A percentile compares a stretch with the other conserved stretches of the same genome.
Conservation (phyloP, 306 rosid species). For the Fagus sylvatica region DNA sequence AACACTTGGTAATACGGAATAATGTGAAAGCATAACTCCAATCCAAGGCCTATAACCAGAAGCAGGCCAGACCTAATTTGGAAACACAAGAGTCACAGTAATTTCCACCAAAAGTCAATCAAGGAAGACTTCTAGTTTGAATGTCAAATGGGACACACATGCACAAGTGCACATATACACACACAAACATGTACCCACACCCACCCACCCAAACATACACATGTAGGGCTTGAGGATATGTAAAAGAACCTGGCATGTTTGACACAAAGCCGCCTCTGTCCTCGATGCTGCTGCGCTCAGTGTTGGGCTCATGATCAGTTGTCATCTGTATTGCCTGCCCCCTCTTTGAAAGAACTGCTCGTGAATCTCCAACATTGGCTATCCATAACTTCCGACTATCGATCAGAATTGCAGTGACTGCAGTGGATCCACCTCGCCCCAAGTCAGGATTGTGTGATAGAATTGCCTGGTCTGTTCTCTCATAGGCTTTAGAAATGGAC, state of each 20-base stretch:
- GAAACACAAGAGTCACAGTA: not conserved
- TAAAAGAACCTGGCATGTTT: slow-evolving; percentile 81
- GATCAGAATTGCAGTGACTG: slow-evolving; percentile 69
- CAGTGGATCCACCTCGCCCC: slow-evolving; percentile 81
- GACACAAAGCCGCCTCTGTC: slow-evolving; percentile 91
- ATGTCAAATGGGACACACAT: not conserved
- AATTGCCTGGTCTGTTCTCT: slow-evolving; percentile 67
- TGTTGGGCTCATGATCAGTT: slow-evolving; percentile 79
- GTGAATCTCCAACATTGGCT: slow-evolving; percentile 82
- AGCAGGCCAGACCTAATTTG: not conserved
- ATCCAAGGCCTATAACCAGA: not conserved
- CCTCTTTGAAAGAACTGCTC: slow-evolving; percentile 67
- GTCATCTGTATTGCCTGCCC: slow-evolving; percentile 69
- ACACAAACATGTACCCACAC: not conserved
- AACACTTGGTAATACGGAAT: not conserved
- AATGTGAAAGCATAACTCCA: not conserved
- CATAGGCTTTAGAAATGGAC: slow-evolving; percentile 62
- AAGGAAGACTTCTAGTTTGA: no score
- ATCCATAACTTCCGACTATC: slow-evolving; percentile 59
- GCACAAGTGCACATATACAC: not conserved
- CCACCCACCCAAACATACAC: not conserved
- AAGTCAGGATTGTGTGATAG: slow-evolving; percentile 69
- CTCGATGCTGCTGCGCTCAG: slow-evolving; percentile 76
- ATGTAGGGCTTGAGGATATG: slow-evolving; percentile 22
- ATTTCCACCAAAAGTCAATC: no score